Percentiles rank a stretch among this genome's conserved stretches.
Conservation (phyloP, 208 protist genomes). For the Porcisia deanei region DNA sequence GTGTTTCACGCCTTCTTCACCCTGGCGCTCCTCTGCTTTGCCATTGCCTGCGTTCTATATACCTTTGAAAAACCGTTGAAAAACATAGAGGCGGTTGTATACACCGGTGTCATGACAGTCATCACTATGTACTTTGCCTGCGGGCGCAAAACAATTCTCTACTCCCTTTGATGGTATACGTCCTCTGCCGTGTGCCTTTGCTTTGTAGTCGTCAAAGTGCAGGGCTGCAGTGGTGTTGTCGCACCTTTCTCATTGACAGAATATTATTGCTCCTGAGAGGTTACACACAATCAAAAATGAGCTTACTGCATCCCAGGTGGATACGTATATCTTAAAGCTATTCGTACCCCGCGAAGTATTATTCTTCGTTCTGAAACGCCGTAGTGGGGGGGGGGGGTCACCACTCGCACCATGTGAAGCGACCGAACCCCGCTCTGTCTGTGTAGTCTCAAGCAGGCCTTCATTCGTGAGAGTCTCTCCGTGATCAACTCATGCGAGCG, state of each 20-base stretch:
- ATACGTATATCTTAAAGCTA: too few relatives aligned
- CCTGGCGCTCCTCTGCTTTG: conserved; percentile 58
- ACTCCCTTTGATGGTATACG: conserved; percentile 46
- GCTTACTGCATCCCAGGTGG: not conserved
- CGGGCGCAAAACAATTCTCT: conserved; percentile 69
- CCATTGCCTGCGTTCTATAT: conserved; percentile 63
- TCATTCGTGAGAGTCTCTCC: not conserved
- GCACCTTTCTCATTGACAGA: not conserved
- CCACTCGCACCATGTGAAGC: too few relatives aligned
- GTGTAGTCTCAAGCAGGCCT: not conserved
- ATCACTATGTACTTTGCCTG: conserved; percentile 73
- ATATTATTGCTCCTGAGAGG: not conserved
- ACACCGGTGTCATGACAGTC: conserved; percentile 61
- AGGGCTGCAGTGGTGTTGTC: not conserved
- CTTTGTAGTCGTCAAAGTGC: not conserved
- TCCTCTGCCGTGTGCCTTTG: not conserved
- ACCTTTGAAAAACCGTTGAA: conserved; percentile 48
- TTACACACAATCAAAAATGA: not conserved
- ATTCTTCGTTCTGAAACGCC: too few relatives aligned
- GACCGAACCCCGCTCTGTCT: too few relatives aligned
- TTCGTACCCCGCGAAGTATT: too few relatives aligned
- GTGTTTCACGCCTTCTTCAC: conserved; percentile 72
- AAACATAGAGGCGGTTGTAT: conserved; percentile 54
- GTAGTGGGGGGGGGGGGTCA: too few relatives aligned
- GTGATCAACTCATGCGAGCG: not conserved